A percentile compares a stretch with the other conserved stretches of the same genome.
Conservation (phyloP, 225 moss, liverwort and hornwort species). For the Anthoceros angustus region DNA sequence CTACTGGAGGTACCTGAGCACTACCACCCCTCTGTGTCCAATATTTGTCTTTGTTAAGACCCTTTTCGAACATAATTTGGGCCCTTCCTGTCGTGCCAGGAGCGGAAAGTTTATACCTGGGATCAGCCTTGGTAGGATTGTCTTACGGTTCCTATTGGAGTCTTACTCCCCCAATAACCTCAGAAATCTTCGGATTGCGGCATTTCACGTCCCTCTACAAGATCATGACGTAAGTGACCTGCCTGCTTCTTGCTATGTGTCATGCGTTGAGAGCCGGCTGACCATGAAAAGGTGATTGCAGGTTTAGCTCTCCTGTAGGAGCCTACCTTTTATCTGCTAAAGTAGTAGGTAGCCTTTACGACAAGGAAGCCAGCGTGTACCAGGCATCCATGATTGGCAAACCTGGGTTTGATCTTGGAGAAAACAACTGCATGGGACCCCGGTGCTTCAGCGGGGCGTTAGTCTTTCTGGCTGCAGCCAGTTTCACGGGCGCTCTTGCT, state of each 20-base stretch:
- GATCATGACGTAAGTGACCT: constrained; percentile 13
- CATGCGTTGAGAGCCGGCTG: too few species aligned
- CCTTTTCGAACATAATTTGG: background rate
- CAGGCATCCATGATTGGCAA: background rate
- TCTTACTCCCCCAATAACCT: constrained; percentile 39
- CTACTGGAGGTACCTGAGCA: background rate
- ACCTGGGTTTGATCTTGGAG: background rate
- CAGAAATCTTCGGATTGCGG: constrained; percentile 42
- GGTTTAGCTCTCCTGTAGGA: constrained; percentile 1
- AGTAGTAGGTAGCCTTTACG: background rate
- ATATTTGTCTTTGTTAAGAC: background rate
- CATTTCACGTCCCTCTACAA: constrained; percentile 41
- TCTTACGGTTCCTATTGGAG: constrained; percentile 47
- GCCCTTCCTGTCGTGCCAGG: background rate
- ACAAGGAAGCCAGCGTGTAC: background rate
- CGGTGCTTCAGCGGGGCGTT: background rate
- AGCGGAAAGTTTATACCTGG: constrained; percentile 18
- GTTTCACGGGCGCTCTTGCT: background rate
- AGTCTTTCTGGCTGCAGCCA: background rate
- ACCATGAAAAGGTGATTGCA: background rate
- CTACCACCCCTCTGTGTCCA: background rate
- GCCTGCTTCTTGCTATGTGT: background rate
- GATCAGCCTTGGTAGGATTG: constrained; percentile 43
- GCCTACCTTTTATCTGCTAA: background rate
- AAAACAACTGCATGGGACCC: background rate